Evolutionary conservation across 176 grass and related monocot genomes (phyloP).

Genomic region (sorghum (Sorghum bicolor)): DNA sequence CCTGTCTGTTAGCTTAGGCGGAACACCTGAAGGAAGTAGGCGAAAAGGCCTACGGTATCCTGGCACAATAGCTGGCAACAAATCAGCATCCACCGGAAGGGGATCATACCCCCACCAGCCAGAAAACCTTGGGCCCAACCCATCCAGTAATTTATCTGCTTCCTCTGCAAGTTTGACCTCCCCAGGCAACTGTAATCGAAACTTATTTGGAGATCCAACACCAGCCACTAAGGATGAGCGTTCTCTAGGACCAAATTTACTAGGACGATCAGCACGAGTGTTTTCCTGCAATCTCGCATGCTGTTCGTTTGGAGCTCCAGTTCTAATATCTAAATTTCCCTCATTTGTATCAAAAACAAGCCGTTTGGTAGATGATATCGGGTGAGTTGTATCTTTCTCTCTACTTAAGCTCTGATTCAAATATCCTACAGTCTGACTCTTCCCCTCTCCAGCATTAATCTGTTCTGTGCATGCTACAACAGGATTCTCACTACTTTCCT

Average conservation of each 20-base stretch:
- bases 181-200: constrained; percentile 62
- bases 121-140: constrained; percentile 70
- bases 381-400: constrained; percentile 1
- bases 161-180: constrained; percentile 83
- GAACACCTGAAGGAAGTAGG: constrained; percentile 78
- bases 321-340: neutral
- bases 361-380: neutral
- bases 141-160: constrained; percentile 68
- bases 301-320: constrained; percentile 27
- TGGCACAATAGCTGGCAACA: constrained; percentile 66
- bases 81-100: constrained; percentile 83
- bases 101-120: constrained; percentile 88
- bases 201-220: constrained; percentile 76
- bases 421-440: neutral
- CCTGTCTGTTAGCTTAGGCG: constrained; percentile 71
- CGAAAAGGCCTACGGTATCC: constrained; percentile 85
- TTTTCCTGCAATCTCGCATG: constrained; percentile 8
- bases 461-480: neutral
- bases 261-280: constrained; percentile 17
- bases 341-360: constrained; percentile 9
- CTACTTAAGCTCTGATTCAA: constrained; percentile 3
- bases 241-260: constrained; percentile 5
- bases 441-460: constrained; percentile 2
- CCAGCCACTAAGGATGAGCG: constrained; percentile 55
- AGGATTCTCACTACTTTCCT: neutral